Evolutionary conservation across 2,329 filamentous ascomycete species (phyloP).

Genomic region (Trichoderma semiorbis): DNA sequence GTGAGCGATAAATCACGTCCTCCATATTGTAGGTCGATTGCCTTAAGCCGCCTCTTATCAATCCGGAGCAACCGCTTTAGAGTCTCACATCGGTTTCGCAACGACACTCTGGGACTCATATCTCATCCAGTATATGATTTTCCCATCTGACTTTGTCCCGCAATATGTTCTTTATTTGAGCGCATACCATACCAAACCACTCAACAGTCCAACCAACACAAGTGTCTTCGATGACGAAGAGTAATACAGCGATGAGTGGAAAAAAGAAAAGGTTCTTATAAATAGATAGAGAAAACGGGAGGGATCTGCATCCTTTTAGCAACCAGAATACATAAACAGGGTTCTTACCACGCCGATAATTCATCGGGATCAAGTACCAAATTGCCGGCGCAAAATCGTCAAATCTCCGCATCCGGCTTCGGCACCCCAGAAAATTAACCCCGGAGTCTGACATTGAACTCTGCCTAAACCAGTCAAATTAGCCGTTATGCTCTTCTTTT

Average conservation of each 20-base stretch:
- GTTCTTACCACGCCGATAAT: not conserved
- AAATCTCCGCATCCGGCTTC: constrained; percentile 5
- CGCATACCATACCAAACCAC: not conserved
- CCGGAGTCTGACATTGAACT: not conserved
- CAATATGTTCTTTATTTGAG: not conserved
- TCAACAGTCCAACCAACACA: not conserved
- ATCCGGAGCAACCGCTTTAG: not conserved
- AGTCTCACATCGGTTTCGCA: not conserved
- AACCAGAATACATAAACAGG: not conserved
- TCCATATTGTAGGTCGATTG: not conserved
- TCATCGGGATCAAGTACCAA: not conserved
- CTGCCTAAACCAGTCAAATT: not conserved
- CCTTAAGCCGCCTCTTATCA: not conserved
- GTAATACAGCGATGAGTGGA: not conserved
- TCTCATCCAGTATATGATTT: not conserved
- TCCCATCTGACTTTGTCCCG: not conserved
- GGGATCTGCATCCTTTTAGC: not conserved
- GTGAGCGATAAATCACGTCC: not conserved
- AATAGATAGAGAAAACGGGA: not conserved
- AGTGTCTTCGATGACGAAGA: not conserved
- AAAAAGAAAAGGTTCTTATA: not conserved
- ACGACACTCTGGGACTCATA: not conserved
- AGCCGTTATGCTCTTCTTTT: not conserved
- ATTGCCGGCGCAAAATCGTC: not conserved
- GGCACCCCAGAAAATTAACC: not conserved